A percentile compares a stretch with the other conserved stretches of the same genome.
Conservation (phyloP, 75 land plant genomes). For the Azolla pinnata region DNA sequence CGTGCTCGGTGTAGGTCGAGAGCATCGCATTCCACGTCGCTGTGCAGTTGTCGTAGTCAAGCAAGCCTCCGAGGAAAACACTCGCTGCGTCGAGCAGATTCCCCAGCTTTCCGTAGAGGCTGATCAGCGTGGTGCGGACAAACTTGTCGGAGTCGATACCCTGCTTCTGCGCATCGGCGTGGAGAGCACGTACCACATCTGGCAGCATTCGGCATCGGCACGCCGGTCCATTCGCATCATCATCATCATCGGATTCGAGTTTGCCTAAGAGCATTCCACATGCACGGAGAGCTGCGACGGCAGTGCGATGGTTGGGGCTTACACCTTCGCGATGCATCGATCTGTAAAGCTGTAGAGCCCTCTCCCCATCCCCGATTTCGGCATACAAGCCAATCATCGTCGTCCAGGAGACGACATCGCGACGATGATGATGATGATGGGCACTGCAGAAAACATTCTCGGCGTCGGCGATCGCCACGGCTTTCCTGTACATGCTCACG, state of each 20-base stretch:
- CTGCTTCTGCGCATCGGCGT: conserved; percentile 2
- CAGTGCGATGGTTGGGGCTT: background rate
- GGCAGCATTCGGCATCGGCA: background rate
- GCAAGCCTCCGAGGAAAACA: no score
- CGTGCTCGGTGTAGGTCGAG: background rate
- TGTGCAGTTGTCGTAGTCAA: no score
- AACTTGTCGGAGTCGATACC: conserved; percentile 10
- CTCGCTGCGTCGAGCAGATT: background rate
- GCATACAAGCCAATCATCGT: conserved; percentile 37
- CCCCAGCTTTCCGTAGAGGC: conserved; percentile 4
- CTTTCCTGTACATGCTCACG: conserved; percentile 43
- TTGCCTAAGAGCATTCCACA: background rate
- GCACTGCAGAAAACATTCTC: conserved; percentile 37
- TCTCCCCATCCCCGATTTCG: background rate
- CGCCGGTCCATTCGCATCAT: conserved; percentile 2
- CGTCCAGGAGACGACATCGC: conserved; percentile 44
- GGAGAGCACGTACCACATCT: conserved; percentile 4
- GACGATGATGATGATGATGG: conserved; percentile 14
- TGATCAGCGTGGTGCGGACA: conserved; percentile 11
- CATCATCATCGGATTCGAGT: background rate
- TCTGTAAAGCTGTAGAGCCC: background rate
- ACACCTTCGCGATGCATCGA: background rate
- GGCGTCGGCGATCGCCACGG: conserved; percentile 21
- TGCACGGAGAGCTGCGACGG: background rate
- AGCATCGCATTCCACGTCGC: background rate